phyloP scores from a whole-genome alignment of 179 eudicot genomes.

The Corrigiola litoralis region DNA sequence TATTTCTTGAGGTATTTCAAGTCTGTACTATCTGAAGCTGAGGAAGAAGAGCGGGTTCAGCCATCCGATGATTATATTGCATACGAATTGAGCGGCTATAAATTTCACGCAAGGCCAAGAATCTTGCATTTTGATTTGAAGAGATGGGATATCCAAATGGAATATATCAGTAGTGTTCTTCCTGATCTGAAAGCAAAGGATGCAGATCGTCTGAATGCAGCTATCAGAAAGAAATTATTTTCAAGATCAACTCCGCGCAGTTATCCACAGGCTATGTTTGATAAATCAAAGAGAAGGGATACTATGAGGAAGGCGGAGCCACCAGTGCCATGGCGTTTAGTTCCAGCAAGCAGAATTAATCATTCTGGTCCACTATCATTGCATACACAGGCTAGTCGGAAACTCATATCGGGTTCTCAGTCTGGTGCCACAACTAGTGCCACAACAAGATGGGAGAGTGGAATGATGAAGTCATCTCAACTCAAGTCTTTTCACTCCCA shows the following conservation, averaged over 20 bases:
- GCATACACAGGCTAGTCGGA: neutral
- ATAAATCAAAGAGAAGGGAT: neutral
- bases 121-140: neutral
- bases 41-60: too few species aligned
- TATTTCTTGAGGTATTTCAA: too few species aligned
- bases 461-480: neutral
- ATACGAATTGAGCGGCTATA: too few species aligned
- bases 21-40: too few species aligned
- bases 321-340: neutral
- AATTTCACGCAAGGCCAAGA: too few species aligned
- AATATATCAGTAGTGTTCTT: too few species aligned
- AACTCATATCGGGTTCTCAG: neutral
- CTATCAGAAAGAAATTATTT: neutral
- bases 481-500: neutral
- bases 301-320: too few species aligned
- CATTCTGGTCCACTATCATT: neutral
- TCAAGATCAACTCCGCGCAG: neutral
- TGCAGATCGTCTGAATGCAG: neutral
- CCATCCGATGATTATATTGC: too few species aligned
- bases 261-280: neutral
- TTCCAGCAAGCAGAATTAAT: neutral
- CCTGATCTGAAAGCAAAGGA: too few species aligned
- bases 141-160: too few species aligned
- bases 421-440: neutral
- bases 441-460: neutral